Percentiles rank a stretch among this genome's conserved stretches.
These are phyloP conservation scores for Erythrophleum fordii DNA, from an alignment of 306 rosid genomes.

Conservation along the genomic window DNA sequence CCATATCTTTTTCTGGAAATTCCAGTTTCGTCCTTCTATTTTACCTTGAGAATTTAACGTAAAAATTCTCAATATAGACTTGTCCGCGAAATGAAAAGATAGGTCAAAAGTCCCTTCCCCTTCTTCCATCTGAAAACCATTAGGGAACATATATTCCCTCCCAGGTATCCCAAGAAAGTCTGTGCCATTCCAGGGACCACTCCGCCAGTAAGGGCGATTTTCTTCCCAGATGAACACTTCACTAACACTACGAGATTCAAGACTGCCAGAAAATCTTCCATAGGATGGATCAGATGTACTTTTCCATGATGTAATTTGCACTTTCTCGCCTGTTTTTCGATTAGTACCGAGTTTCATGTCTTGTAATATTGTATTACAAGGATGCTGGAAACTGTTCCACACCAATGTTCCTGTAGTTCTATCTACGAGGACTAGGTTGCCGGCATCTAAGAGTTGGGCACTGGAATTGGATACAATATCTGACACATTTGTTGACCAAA, in stretches of 20 bases:
- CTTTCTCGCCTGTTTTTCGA: background rate
- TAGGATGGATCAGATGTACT: constrained; percentile 34
- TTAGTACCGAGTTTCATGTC: background rate
- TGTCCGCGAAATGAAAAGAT: background rate
- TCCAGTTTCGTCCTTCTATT: accelerated
- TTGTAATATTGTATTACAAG: background rate
- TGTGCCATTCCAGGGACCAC: constrained; percentile 41
- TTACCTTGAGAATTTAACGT: constrained; percentile 34
- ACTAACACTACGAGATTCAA: constrained; percentile 12
- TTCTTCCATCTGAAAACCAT: background rate
- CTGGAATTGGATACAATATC: constrained; percentile 5
- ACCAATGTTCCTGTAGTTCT: background rate
- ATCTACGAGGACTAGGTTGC: constrained; percentile 38
- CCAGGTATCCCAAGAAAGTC: constrained; percentile 32
- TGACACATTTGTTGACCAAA: constrained; percentile 46
- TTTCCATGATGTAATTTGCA: constrained; percentile 39
- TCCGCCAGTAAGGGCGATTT: constrained; percentile 30
- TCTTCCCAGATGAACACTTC: constrained; percentile 39
- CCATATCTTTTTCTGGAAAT: background rate
- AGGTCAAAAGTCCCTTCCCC: constrained; percentile 16
- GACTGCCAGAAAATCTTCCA: constrained; percentile 10
- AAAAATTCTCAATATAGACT: background rate
- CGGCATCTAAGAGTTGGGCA: constrained; percentile 45
- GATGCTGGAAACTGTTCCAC: constrained; percentile 52
- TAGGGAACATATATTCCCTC: background rate